Evolutionary conservation across 768 basidiomycete species (phyloP), one percentile per base, ranked within the genome.

Genomic region (Kondoa subrosea): DNA sequence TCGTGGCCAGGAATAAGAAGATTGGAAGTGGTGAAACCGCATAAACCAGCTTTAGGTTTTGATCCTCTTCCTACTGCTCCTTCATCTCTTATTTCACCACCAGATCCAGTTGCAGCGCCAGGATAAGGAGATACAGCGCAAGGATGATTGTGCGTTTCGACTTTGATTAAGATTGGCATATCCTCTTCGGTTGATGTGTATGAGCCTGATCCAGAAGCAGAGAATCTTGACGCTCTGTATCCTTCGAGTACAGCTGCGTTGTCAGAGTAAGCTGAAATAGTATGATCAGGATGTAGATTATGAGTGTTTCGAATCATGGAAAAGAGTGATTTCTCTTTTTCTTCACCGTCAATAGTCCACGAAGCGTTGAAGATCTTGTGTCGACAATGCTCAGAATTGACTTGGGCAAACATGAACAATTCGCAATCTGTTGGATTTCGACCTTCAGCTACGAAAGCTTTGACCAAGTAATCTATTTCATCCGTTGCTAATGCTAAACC

Each of bases 291-390:
- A 66, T 81, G 83, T 70, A 89, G 76, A 72, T 83, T 83, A 77
- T 97, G 93, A 0, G 93, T 97, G 77, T 97, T 95, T 61, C 89
- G 83, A 72, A 99, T 96, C 92, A 99, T 97, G 72, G 87, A 84
- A 79, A 99, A 99, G 26, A 97, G 83, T 2, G 89, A 88, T 58
- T 80, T 79, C 67, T 87, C 82, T 73, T 84, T 80, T 14, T 80
- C 73, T 56, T 80, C 73, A 1, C 82, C 86, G 73, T 96, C 87
- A 71, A 99, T 83, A 14, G 85, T 88, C 95, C 95, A 99, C 17
- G 87, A 82, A 0, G 95, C 92, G 76, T 99, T 99, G 81, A 97
- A 99, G 72, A 96, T 97, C 79, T 99, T 99, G 82, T 99, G 95
- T 34, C 95, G 83, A 77, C 95, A 99, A 75, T 97, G 95, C 77